phyloP scores from a whole-genome alignment of 2,329 filamentous ascomycete genomes.

The Tolypocladium guangdongense region DNA sequence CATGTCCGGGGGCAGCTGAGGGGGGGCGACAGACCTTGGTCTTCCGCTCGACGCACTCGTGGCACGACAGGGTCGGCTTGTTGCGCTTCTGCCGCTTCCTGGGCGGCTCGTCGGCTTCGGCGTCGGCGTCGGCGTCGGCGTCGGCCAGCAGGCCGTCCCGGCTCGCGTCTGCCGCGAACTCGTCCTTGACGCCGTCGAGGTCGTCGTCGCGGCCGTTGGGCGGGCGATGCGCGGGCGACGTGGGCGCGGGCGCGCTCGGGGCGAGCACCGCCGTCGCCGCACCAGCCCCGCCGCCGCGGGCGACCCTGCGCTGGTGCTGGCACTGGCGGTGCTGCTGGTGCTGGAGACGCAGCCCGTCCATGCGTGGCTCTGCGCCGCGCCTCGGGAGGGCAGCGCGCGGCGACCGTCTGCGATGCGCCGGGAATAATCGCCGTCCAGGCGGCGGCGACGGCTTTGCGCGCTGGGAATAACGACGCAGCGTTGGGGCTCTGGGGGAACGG shows the following conservation, averaged over 20 bases:
- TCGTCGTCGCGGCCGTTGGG: not conserved
- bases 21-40: constrained; percentile 51
- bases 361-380: not conserved
- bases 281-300: not conserved
- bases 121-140: constrained; percentile 8
- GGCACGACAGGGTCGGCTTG: constrained; percentile 70
- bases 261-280: constrained; percentile 12
- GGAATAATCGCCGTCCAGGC: constrained; percentile 1
- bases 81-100: constrained; percentile 74
- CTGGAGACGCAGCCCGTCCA: not conserved
- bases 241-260: constrained; percentile 12
- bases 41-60: constrained; percentile 72
- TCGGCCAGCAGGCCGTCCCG: not conserved
- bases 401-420: constrained; percentile 3
- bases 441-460: constrained; percentile 9
- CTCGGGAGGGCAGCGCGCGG: constrained; percentile 1
- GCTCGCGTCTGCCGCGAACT: not conserved
- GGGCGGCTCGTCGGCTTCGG: constrained; percentile 26
- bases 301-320: not conserved
- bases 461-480: constrained; percentile 18
- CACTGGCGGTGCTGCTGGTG: not conserved
- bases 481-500: constrained; percentile 7
- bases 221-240: not conserved
- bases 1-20: not conserved
- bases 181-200: not conserved